A percentile compares a stretch with the other conserved stretches of the same genome.
Evolutionary conservation across 768 basidiomycete genomes (phyloP).

Genomic region (Collybia mongolica): DNA sequence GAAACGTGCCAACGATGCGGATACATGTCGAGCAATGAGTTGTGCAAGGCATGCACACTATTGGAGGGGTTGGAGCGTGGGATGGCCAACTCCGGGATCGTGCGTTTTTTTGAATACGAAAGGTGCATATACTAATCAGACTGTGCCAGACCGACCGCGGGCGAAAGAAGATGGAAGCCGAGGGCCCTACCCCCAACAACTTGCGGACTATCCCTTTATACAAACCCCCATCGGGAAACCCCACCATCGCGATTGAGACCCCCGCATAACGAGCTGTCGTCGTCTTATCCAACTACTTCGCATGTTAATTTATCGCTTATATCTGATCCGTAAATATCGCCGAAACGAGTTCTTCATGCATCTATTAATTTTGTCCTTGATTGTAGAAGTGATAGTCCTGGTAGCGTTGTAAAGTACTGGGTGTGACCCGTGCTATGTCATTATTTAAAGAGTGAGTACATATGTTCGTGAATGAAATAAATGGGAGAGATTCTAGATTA

Average conservation of each 20-base stretch:
- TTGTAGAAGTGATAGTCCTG: neutral
- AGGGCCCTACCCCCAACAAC: conserved; percentile 61
- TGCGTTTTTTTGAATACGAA: conserved; percentile 31
- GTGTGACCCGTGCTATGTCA: neutral
- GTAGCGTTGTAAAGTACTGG: neutral
- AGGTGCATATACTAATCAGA: conserved; percentile 2
- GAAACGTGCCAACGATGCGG: conserved; percentile 92
- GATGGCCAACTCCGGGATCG: conserved; percentile 61
- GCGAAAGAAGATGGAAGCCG: conserved; percentile 58
- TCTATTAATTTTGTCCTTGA: neutral
- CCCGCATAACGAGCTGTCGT: conserved; percentile 21
- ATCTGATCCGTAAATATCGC: neutral
- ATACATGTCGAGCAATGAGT: conserved; percentile 93
- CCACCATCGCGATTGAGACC: conserved; percentile 39
- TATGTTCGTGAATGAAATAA: conserved; percentile 2
- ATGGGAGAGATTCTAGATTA: neutral
- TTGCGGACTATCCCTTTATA: conserved; percentile 78
- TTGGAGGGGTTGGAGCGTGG: conserved; percentile 90
- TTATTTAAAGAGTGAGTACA: neutral
- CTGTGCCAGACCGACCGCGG: conserved; percentile 64
- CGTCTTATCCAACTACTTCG: neutral
- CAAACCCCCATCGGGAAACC: conserved; percentile 42
- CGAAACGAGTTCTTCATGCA: no score
- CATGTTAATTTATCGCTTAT: neutral
- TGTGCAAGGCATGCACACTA: conserved; percentile 93